Base-by-base conservation (phyloP, 2,329 filamentous ascomycete genomes). In the Didymella lethalis region DNA sequence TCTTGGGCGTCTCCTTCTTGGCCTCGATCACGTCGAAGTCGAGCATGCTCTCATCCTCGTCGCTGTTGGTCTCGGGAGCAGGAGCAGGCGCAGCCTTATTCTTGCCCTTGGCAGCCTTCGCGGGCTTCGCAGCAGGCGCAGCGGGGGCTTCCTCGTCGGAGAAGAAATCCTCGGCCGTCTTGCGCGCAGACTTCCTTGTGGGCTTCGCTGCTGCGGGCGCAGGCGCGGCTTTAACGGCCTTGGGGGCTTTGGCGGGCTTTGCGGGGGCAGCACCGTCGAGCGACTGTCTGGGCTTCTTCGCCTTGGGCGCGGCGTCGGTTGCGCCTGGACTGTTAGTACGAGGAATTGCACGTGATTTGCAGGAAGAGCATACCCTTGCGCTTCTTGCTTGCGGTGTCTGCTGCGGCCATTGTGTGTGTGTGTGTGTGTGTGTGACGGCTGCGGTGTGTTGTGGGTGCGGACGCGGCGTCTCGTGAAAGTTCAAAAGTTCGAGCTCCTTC, bases 311-410 rank as follows among this genome's bases (percentile, higher is more conserved):
- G 26, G 72, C 46, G 29, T 75, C 73, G 26, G 68, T 46, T 46
- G 73, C 74, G 71, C 69, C 75, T 78, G 62, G 23, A 34, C 59
- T 28, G 45, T 68, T 58, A 62, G 63, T 47, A n/a, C 25, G 62
- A 36, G 23, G 8, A 23, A 43, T 26, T 23, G 14, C 6, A 20
- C 16, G 7, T 34, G 20, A 23, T 16, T 48, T 29, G 7, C 25
- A 12, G 65, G 12, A 6, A 48, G 11, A 26, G n/a, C 70, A 40
- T 74, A 83, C 83, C 80, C 70, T 84, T 85, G 75, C 82, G 81
- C 81, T 86, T 86, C 72, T 83, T 86, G 40, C 77, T 77, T 66
- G 83, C 84, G 64, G 78, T 77, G 32, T 74, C 72, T 68, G 83
- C 83, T 63, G 80, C 80, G 54, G 82, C 83, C 84, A 86, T 86